Conservation (phyloP, 768 basidiomycete genomes). For the Amanita phalloides region DNA sequence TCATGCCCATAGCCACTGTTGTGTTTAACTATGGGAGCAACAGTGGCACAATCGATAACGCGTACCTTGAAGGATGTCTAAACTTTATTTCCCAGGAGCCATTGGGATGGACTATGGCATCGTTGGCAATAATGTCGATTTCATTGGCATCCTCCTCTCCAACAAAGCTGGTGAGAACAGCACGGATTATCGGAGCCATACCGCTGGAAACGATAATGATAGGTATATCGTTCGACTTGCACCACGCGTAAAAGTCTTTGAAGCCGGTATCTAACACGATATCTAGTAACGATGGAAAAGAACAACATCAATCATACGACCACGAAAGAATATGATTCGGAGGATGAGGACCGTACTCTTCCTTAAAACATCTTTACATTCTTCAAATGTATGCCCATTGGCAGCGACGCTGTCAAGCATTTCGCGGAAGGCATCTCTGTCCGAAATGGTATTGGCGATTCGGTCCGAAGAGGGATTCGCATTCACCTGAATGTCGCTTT, state of each 20-base stretch:
- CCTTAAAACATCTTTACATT: conserved; percentile 68
- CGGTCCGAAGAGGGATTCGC: background rate
- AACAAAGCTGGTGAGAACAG: conserved; percentile 75
- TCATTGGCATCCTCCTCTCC: conserved; percentile 59
- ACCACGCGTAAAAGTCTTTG: conserved; percentile 79
- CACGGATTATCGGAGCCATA: conserved; percentile 90
- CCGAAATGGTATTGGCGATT: background rate
- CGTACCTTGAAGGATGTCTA: conserved; percentile 79
- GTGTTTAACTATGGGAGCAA: no score
- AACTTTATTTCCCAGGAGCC: conserved; percentile 75
- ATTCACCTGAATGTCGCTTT: conserved; percentile 57
- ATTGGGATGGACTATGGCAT: conserved; percentile 49
- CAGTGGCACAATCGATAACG: background rate
- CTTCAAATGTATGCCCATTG: conserved; percentile 74
- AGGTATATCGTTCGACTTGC: conserved; percentile 70
- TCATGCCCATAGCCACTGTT: conserved; percentile 88
- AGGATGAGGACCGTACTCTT: conserved; percentile 35
- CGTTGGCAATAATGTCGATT: conserved; percentile 93
- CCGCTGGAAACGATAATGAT: conserved; percentile 93
- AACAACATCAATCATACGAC: background rate
- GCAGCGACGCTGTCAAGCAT: conserved; percentile 76
- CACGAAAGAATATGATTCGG: background rate
- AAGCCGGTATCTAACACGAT: conserved; percentile 86
- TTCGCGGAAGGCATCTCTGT: conserved; percentile 76
- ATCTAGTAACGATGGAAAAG: conserved; percentile 30